Conservation (phyloP, 495 filamentous ascomycete genomes). For the Penicillium canescens region DNA sequence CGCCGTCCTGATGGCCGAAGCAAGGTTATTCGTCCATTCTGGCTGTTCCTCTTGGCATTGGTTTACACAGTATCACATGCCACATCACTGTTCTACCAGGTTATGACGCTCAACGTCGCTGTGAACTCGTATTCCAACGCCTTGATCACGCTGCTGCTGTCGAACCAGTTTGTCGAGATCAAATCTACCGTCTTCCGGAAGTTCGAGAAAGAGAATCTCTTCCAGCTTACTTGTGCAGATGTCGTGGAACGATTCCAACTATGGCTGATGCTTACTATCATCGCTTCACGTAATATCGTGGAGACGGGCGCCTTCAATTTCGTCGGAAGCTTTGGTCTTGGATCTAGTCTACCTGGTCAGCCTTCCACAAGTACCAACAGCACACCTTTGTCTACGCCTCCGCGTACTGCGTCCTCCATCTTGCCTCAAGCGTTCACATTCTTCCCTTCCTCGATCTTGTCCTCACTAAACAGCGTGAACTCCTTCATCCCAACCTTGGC, state of each 20-base stretch:
- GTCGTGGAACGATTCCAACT: constrained; percentile 97
- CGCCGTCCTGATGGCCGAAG: constrained; percentile 84
- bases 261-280: constrained; percentile 95
- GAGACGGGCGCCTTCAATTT: constrained; percentile 70
- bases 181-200: constrained; percentile 97
- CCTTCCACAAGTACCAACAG: constrained; percentile 45
- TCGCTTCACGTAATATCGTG: constrained; percentile 91
- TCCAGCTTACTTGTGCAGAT: constrained; percentile 94
- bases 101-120: constrained; percentile 95
- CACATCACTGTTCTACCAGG: constrained; percentile 89
- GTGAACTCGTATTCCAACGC: constrained; percentile 99
- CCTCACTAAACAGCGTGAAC: constrained; percentile 45
- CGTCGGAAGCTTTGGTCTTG: constrained; percentile 31
- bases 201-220: constrained; percentile 95
- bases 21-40: constrained; percentile 87
- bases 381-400: constrained; percentile 46
- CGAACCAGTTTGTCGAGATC: constrained; percentile 98
- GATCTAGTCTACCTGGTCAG: constrained; percentile 29
- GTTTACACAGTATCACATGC: constrained; percentile 87
- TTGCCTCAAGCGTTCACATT: constrained; percentile 86
- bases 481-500: constrained; percentile 68
- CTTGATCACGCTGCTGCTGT: constrained; percentile 84
- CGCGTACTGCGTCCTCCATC: constrained; percentile 59
- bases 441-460: constrained; percentile 60
- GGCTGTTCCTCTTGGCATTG: constrained; percentile 85